These are phyloP conservation scores for Dictyostelium capitatum DNA, from an alignment of 78 protist genomes.

Conservation along the genomic window DNA sequence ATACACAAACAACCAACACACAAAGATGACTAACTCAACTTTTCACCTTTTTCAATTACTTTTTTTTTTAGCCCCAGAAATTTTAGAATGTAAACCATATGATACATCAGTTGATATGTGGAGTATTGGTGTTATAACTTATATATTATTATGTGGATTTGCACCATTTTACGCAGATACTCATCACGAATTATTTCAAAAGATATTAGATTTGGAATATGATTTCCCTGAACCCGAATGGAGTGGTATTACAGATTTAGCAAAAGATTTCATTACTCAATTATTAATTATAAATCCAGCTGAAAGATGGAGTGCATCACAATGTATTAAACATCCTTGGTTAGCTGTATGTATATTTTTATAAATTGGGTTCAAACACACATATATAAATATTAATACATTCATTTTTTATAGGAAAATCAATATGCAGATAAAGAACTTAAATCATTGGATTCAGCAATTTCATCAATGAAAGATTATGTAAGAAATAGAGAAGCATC, in stretches of 20 bases:
- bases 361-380: background rate
- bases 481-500: slow-evolving; percentile 70
- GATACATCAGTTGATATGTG: slow-evolving; percentile 87
- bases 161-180: slow-evolving; percentile 95
- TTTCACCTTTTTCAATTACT: no score
- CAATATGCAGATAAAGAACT: slow-evolving; percentile 27
- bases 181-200: slow-evolving; percentile 90
- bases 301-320: slow-evolving; percentile 71
- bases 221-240: slow-evolving; percentile 94
- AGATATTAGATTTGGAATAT: slow-evolving; percentile 91
- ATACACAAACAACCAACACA: no score
- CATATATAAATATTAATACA: background rate
- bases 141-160: slow-evolving; percentile 91
- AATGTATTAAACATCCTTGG: slow-evolving; percentile 81
- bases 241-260: slow-evolving; percentile 82
- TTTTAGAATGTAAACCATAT: slow-evolving; percentile 77
- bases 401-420: slow-evolving; percentile 36
- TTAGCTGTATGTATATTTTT: slow-evolving; percentile 41
- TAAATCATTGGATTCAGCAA: slow-evolving; percentile 57
- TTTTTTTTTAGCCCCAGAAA: slow-evolving; percentile 59
- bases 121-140: slow-evolving; percentile 88
- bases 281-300: slow-evolving; percentile 74
- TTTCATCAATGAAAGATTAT: slow-evolving; percentile 68
- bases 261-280: slow-evolving; percentile 85
- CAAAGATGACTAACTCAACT: slow-evolving; percentile 3